These are phyloP conservation scores for Ceratocystis papillata DNA, from an alignment of 2,329 filamentous ascomycete species.

Conservation along the genomic window DNA sequence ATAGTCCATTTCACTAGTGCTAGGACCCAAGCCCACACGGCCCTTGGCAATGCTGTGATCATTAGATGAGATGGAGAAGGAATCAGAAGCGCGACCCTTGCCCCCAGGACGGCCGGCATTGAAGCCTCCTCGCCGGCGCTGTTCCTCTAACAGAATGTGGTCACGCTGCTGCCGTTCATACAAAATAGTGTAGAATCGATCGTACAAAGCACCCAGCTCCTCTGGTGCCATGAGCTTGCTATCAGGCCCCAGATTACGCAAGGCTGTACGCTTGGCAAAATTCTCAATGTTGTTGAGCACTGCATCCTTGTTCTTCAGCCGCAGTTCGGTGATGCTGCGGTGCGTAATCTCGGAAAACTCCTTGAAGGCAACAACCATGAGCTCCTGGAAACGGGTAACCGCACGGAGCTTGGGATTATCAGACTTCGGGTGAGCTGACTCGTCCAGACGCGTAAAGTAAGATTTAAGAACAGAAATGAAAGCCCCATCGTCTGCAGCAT, in stretches of 20 bases:
- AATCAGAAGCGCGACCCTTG: slow-evolving; percentile 32
- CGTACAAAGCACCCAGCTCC: slow-evolving; percentile 82
- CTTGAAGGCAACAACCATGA: slow-evolving; percentile 99
- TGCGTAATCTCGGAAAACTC: slow-evolving; percentile 96
- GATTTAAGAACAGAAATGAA: slow-evolving; percentile 94
- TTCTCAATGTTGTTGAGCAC: slow-evolving; percentile 94
- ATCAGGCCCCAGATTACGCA: slow-evolving; percentile 87
- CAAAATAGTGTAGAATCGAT: slow-evolving; percentile 82
- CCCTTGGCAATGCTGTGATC: slow-evolving; percentile 57
- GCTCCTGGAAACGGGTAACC: slow-evolving; percentile 90
- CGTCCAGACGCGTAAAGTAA: slow-evolving; percentile 86
- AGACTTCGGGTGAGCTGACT: slow-evolving; percentile 89
- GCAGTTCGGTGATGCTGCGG: slow-evolving; percentile 76
- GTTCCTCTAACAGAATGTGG: slow-evolving; percentile 65
- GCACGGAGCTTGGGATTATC: slow-evolving; percentile 90
- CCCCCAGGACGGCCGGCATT: slow-evolving; percentile 32
- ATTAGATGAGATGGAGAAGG: slow-evolving; percentile 25
- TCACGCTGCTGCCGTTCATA: slow-evolving; percentile 85
- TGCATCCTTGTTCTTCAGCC: slow-evolving; percentile 84
- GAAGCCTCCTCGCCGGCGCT: slow-evolving; percentile 42
- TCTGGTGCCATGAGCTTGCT: slow-evolving; percentile 81
- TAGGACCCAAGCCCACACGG: slow-evolving; percentile 76
- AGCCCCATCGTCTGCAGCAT: slow-evolving; percentile 85
- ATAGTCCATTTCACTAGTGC: slow-evolving; percentile 92
- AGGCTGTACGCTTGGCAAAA: slow-evolving; percentile 93